phyloP scores from a whole-genome alignment of 2,329 filamentous ascomycete species.

The Claviceps fusiformis region DNA sequence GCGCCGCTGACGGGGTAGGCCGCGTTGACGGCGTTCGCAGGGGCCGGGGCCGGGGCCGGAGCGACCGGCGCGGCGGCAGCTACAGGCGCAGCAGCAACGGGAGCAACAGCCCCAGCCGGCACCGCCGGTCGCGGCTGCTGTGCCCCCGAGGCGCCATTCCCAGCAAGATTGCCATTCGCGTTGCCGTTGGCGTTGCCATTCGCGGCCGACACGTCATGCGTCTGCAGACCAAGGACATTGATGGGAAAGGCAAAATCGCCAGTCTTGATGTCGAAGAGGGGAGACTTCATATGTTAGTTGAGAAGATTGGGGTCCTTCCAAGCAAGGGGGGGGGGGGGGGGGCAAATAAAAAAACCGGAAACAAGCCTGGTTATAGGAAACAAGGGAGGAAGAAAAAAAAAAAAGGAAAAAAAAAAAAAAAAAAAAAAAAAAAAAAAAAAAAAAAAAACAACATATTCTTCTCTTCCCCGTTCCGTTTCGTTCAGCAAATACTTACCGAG shows the following conservation, averaged over 20 bases:
- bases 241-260: not conserved
- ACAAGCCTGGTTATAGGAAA: no score
- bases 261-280: not conserved
- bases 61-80: not conserved
- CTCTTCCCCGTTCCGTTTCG: no score
- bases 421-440: no score
- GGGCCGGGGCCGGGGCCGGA: not conserved
- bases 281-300: no score
- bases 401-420: no score
- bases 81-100: not conserved
- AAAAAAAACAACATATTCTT: no score
- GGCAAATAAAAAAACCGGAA: no score
- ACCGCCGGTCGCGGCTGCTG: not conserved
- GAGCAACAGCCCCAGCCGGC: not conserved
- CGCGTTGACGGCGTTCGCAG: not conserved
- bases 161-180: not conserved
- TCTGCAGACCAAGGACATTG: constrained; percentile 1
- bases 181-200: not conserved
- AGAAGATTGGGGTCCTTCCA: not conserved
- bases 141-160: not conserved
- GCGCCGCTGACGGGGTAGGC: no score
- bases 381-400: no score
- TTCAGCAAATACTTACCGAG: not conserved
- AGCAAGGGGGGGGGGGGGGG: no score
- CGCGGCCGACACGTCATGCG: not conserved